These are phyloP conservation scores for Diospyros lotus DNA, from an alignment of 148 eudicot genomes.

Conservation along the genomic window DNA sequence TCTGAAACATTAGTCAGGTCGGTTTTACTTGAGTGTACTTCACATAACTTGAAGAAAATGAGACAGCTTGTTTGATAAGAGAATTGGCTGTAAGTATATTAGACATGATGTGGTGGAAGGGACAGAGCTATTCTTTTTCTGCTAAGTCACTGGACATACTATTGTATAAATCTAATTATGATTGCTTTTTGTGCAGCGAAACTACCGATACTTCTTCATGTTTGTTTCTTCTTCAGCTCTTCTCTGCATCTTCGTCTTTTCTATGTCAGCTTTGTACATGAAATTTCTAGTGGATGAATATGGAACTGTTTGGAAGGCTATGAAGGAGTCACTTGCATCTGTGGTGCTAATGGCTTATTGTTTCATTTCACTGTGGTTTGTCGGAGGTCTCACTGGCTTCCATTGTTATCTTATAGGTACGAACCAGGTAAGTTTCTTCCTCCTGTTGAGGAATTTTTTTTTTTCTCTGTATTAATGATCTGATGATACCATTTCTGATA, in stretches of 20 bases:
- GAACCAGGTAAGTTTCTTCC: constrained; percentile 47
- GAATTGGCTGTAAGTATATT: background rate
- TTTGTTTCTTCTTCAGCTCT: constrained; percentile 62
- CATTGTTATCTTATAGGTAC: constrained; percentile 59
- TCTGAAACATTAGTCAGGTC: no score
- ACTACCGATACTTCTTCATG: constrained; percentile 66
- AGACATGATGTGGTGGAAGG: background rate
- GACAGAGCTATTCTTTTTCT: background rate
- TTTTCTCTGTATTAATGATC: background rate
- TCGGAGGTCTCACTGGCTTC: constrained; percentile 74
- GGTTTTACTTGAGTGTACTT: background rate
- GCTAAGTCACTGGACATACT: background rate
- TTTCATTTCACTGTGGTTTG: constrained; percentile 63
- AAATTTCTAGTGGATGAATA: constrained; percentile 50
- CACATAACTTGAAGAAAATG: background rate
- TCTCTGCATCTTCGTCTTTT: constrained; percentile 60
- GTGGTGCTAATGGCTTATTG: constrained; percentile 54
- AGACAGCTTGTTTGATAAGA: background rate
- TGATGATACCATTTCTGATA: background rate
- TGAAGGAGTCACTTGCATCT: constrained; percentile 60
- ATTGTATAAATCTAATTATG: background rate
- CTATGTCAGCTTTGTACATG: constrained; percentile 53
- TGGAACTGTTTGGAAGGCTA: constrained; percentile 57
- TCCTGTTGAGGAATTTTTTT: background rate
- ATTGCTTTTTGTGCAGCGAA: constrained; percentile 50